Evolutionary conservation across 495 filamentous ascomycete genomes (phyloP).

Genomic region (Amorphotheca resinae): DNA sequence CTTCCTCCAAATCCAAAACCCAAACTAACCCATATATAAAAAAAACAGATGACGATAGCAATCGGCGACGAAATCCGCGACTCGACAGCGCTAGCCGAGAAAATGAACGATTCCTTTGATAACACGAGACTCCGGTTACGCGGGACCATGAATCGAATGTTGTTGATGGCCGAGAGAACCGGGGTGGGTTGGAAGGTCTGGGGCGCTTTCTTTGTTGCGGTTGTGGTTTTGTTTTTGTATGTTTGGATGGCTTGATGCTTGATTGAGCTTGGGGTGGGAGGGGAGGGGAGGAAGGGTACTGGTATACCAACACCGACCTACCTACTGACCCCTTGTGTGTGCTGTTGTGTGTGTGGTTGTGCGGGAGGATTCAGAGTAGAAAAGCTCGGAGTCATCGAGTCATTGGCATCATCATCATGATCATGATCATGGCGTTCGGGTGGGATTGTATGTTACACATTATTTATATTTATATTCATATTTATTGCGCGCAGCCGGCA

Average conservation of each 20-base stretch:
- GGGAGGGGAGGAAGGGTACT: slow-evolving; percentile 1
- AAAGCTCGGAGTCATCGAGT: too few relatives aligned
- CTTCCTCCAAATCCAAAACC: too few relatives aligned
- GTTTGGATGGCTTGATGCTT: slow-evolving; percentile 92
- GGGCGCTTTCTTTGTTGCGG: slow-evolving; percentile 72
- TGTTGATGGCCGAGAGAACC: slow-evolving; percentile 86
- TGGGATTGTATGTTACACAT: slow-evolving; percentile 8
- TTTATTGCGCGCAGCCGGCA: too few relatives aligned
- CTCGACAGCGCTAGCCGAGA: slow-evolving; percentile 68
- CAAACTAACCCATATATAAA: too few relatives aligned
- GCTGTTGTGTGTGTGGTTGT: not conserved
- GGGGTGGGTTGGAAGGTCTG: slow-evolving; percentile 93
- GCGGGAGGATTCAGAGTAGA: too few relatives aligned
- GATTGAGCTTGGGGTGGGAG: not conserved
- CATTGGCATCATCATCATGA: too few relatives aligned
- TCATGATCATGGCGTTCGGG: slow-evolving; percentile 9
- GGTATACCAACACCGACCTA: too few relatives aligned
- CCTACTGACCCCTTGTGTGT: too few relatives aligned
- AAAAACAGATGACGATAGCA: slow-evolving; percentile 75
- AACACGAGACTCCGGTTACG: slow-evolving; percentile 63
- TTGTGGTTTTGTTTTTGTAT: slow-evolving; percentile 71
- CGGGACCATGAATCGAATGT: slow-evolving; percentile 94
- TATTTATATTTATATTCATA: slow-evolving; percentile 6
- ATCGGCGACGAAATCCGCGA: slow-evolving; percentile 93
- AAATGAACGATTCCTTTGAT: slow-evolving; percentile 88